Conservation (phyloP, 2,329 filamentous ascomycete genomes). For the Apiospora phragmitis region DNA sequence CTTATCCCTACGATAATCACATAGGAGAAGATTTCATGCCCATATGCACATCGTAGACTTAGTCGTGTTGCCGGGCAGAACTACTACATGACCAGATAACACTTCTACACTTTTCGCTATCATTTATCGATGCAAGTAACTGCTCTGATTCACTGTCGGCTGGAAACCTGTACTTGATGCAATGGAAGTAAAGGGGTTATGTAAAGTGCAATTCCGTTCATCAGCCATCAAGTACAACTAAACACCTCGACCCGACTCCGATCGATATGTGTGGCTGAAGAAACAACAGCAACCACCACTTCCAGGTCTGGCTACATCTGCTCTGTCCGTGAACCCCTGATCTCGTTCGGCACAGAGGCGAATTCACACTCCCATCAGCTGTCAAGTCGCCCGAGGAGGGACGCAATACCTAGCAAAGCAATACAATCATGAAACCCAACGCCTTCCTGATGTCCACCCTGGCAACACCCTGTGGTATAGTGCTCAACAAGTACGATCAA, state of each 20-base stretch:
- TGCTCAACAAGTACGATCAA: neutral
- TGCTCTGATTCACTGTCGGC: neutral
- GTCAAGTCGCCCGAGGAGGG: neutral
- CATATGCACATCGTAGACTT: neutral
- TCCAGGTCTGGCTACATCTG: neutral
- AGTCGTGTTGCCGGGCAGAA: neutral
- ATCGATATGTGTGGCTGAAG: neutral
- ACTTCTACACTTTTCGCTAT: neutral
- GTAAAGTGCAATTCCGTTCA: neutral
- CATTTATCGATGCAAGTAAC: neutral
- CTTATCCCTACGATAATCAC: neutral
- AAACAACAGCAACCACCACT: neutral
- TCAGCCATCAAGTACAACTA: neutral
- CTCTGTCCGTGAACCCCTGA: neutral
- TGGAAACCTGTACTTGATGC: neutral
- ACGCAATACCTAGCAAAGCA: slow-evolving; percentile 4
- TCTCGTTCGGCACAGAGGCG: neutral
- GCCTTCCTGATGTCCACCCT: neutral
- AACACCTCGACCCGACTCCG: neutral
- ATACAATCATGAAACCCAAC: slow-evolving; percentile 9
- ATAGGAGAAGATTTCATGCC: neutral
- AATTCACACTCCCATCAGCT: neutral
- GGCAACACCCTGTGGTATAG: slow-evolving; percentile 1
- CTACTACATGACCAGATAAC: neutral
- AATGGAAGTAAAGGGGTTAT: neutral